Evolutionary conservation across 257 asterid species (phyloP).

Genomic region (Nicotiana noctiflora): DNA sequence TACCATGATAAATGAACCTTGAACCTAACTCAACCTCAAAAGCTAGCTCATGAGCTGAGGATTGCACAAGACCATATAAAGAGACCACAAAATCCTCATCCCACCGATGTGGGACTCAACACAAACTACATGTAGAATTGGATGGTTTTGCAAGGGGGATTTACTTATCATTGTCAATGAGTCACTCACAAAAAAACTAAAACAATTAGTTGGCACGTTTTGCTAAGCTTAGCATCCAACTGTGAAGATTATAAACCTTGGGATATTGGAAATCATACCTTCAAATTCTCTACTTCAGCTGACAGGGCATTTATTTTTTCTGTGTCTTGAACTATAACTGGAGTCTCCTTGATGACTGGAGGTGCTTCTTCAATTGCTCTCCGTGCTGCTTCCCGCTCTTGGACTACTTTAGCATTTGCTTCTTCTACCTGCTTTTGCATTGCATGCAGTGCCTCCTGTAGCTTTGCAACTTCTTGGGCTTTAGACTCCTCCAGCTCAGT

Average conservation of each 20-base stretch:
- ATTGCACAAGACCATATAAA: no score
- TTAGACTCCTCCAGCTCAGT: slow-evolving; percentile 93
- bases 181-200: not conserved
- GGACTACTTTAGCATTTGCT: slow-evolving; percentile 73
- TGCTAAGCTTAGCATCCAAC: not conserved
- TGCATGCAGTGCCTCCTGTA: slow-evolving; percentile 75
- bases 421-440: slow-evolving; percentile 82
- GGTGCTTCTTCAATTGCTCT: slow-evolving; percentile 98
- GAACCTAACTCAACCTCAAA: no score
- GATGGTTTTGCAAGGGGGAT: not conserved
- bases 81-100: no score
- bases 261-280: slow-evolving; percentile 37
- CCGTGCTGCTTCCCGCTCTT: slow-evolving; percentile 86
- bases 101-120: no score
- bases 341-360: slow-evolving; percentile 94
- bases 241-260: not conserved
- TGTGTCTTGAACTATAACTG: slow-evolving; percentile 86
- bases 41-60: no score
- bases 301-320: slow-evolving; percentile 75
- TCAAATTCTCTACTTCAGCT: slow-evolving; percentile 67
- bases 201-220: not conserved
- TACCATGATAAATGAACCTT: no score
- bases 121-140: not conserved
- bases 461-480: slow-evolving; percentile 74
- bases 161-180: not conserved